Conservation (phyloP, 2,329 filamentous ascomycete species). For the Parastagonospora nodorum region DNA sequence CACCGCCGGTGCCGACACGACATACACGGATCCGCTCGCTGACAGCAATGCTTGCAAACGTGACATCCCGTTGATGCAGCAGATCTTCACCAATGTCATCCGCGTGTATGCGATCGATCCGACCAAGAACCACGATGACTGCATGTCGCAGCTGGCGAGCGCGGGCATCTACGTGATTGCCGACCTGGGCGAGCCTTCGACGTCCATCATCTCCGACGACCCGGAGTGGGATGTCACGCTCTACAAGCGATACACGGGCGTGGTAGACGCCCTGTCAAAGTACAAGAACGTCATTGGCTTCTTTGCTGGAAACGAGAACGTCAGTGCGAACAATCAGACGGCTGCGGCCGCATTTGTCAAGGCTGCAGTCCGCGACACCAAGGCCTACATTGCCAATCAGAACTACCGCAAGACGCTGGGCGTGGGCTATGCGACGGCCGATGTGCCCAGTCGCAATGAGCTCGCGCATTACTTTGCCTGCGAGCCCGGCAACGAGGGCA, state of each 20-base stretch:
- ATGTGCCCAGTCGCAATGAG: constrained; percentile 80
- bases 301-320: constrained; percentile 98
- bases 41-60: constrained; percentile 73
- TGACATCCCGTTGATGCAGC: constrained; percentile 79
- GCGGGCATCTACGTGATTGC: constrained; percentile 95
- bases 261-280: constrained; percentile 78
- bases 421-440: constrained; percentile 94
- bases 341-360: constrained; percentile 91
- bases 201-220: constrained; percentile 81
- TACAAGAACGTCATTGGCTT: constrained; percentile 95
- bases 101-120: constrained; percentile 95
- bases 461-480: constrained; percentile 96
- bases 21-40: constrained; percentile 83
- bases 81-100: constrained; percentile 83
- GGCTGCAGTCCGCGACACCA: constrained; percentile 93
- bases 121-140: constrained; percentile 73
- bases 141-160: constrained; percentile 81
- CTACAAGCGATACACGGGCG: constrained; percentile 78
- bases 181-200: constrained; percentile 64
- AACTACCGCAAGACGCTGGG: constrained; percentile 73
- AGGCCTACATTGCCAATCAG: constrained; percentile 83
- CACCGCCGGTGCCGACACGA: constrained; percentile 42
- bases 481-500: constrained; percentile 55
- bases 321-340: constrained; percentile 86
- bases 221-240: constrained; percentile 81